Evolutionary conservation across 805 yeast species (phyloP).

Genomic region (Cyberlindnera meyerae): DNA sequence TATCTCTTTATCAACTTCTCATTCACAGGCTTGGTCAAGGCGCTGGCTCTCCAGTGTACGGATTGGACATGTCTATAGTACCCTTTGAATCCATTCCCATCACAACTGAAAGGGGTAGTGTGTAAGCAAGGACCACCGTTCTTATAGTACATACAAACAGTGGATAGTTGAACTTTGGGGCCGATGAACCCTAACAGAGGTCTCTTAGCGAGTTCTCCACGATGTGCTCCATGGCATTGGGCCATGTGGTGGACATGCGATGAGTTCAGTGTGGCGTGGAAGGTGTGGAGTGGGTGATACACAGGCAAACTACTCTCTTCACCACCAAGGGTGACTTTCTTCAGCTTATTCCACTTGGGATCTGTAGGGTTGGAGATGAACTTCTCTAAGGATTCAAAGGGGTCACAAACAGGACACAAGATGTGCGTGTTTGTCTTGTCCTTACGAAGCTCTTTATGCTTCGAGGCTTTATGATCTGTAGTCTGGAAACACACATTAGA

Average conservation of each 20-base stretch:
- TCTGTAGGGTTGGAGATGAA: background rate
- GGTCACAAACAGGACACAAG: constrained; percentile 16
- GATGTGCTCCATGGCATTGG: background rate
- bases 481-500: constrained; percentile 11
- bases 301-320: background rate
- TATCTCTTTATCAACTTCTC: no score
- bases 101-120: background rate
- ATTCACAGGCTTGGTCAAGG: no score
- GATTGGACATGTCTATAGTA: constrained; percentile 1
- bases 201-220: background rate
- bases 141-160: background rate
- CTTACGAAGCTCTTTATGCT: constrained; percentile 1
- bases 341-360: no score
- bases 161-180: background rate
- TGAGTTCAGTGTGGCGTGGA: background rate
- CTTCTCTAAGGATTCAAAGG: constrained; percentile 4
- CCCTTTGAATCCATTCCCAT: constrained; percentile 1
- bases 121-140: background rate
- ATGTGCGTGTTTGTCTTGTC: constrained; percentile 13
- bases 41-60: background rate
- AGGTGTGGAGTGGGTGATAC: background rate
- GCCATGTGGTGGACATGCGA: constrained; percentile 2
- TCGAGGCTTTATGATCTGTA: constrained; percentile 9
- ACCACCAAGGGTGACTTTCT: constrained; percentile 4
- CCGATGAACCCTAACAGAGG: constrained; percentile 2